These are phyloP conservation scores for Ascochyta rabiei DNA, from an alignment of 2,329 filamentous ascomycete species.

Conservation along the genomic window DNA sequence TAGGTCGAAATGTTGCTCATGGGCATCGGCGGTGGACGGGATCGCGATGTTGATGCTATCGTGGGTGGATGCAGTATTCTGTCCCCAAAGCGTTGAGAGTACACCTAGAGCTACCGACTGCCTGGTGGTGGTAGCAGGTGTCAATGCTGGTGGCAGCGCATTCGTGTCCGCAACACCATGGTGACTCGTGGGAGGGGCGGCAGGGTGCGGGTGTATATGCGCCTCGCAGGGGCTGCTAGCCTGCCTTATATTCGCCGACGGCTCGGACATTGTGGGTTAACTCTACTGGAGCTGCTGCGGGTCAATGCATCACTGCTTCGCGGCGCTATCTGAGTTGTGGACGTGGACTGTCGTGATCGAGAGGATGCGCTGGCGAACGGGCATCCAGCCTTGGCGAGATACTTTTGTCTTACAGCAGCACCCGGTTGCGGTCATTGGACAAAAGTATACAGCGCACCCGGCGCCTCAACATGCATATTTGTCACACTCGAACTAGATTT, in stretches of 20 bases:
- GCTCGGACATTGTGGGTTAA: constrained; percentile 42
- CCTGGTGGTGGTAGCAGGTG: constrained; percentile 44
- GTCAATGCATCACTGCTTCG: constrained; percentile 47
- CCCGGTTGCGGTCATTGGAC: constrained; percentile 29
- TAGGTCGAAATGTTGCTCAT: constrained; percentile 38
- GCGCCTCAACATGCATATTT: constrained; percentile 20
- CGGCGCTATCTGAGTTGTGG: constrained; percentile 40
- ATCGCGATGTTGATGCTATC: constrained; percentile 10
- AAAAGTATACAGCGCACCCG: constrained; percentile 24
- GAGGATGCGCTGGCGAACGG: constrained; percentile 39
- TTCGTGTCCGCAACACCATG: constrained; percentile 29
- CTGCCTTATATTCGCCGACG: constrained; percentile 32
- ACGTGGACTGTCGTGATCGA: constrained; percentile 44
- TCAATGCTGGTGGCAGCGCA: constrained; percentile 40
- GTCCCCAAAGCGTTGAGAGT: constrained; percentile 41
- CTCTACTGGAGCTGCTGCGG: constrained; percentile 45
- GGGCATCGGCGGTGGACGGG: constrained; percentile 27
- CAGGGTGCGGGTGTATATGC: constrained; percentile 22
- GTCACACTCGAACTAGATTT: constrained; percentile 10
- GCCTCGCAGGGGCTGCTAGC: constrained; percentile 34
- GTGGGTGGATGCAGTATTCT: constrained; percentile 28
- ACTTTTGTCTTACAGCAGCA: constrained; percentile 25
- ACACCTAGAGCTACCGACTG: constrained; percentile 43
- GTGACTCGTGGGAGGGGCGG: constrained; percentile 27
- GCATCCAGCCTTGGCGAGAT: constrained; percentile 12